A percentile compares a stretch with the other conserved stretches of the same genome.
Evolutionary conservation across 148 eudicot species (phyloP).

Genomic region (Limonium bicolor): DNA sequence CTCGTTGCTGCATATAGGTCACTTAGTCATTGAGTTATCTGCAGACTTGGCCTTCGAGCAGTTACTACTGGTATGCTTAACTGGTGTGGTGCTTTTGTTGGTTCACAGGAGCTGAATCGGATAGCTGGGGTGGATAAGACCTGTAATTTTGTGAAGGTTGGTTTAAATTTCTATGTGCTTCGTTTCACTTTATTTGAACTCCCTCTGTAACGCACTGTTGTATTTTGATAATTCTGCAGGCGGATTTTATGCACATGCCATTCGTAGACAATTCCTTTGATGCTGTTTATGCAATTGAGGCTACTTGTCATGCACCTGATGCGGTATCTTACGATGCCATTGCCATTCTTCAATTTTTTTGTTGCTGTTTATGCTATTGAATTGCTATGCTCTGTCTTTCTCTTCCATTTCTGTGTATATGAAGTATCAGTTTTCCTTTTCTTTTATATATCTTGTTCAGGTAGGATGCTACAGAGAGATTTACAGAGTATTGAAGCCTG

Average conservation of each 20-base stretch:
- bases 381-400: background rate
- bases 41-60: too few species aligned
- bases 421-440: background rate
- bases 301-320: slow-evolving; percentile 97
- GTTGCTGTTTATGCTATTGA: background rate
- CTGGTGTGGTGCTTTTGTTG: background rate
- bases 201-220: slow-evolving; percentile 1
- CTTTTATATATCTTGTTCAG: slow-evolving; percentile 14
- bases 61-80: background rate
- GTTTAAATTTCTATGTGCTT: background rate
- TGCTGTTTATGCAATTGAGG: slow-evolving; percentile 91
- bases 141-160: slow-evolving; percentile 70
- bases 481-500: slow-evolving; percentile 74
- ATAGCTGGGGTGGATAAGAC: slow-evolving; percentile 59
- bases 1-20: too few species aligned
- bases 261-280: slow-evolving; percentile 67
- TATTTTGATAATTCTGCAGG: slow-evolving; percentile 29
- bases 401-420: background rate
- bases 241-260: slow-evolving; percentile 99
- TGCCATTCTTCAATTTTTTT: background rate
- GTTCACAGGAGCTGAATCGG: slow-evolving; percentile 50
- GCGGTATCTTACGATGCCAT: slow-evolving; percentile 26
- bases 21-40: too few species aligned
- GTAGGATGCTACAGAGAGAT: slow-evolving; percentile 85
- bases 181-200: background rate